A percentile compares a stretch with the other conserved stretches of the same genome.
These are phyloP conservation scores for Dacryopinax primogenitus DNA, from an alignment of 768 basidiomycete species.

Conservation along the genomic window DNA sequence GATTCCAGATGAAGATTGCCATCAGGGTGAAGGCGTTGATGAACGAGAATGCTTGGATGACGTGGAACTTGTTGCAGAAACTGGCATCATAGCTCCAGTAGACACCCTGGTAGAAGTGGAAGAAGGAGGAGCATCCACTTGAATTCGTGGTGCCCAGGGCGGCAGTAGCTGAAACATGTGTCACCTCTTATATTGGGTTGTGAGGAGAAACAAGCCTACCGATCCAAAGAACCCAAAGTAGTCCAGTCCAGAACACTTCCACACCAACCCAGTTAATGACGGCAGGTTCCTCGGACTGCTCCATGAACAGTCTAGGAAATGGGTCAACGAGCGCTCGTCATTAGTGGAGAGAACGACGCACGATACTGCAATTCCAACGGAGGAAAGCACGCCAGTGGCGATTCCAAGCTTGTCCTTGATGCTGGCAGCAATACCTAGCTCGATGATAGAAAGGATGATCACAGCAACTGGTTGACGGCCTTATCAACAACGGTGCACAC, in stretches of 20 bases:
- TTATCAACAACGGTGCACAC: background rate
- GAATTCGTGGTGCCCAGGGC: background rate
- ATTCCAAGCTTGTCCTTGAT: constrained; percentile 6
- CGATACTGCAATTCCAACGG: background rate
- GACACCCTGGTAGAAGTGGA: constrained; percentile 8
- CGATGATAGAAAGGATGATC: background rate
- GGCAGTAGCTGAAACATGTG: background rate
- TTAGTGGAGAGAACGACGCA: background rate
- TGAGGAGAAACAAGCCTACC: background rate
- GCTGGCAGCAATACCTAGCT: background rate
- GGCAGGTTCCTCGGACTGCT: background rate
- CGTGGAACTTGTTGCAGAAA: background rate
- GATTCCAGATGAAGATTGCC: constrained; percentile 4
- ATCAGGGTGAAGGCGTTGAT: constrained; percentile 1
- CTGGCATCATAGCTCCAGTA: constrained; percentile 6
- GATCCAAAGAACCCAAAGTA: constrained; percentile 2
- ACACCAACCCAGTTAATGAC: constrained; percentile 2
- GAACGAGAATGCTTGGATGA: background rate
- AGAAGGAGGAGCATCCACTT: background rate
- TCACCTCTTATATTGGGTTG: background rate
- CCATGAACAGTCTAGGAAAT: background rate
- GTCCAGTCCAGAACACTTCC: background rate
- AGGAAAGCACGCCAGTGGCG: background rate
- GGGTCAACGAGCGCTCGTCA: background rate
- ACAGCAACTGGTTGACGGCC: background rate